Conservation (phyloP, 129 eudicot genomes). For the sunflower (Helianthus annuus) region DNA sequence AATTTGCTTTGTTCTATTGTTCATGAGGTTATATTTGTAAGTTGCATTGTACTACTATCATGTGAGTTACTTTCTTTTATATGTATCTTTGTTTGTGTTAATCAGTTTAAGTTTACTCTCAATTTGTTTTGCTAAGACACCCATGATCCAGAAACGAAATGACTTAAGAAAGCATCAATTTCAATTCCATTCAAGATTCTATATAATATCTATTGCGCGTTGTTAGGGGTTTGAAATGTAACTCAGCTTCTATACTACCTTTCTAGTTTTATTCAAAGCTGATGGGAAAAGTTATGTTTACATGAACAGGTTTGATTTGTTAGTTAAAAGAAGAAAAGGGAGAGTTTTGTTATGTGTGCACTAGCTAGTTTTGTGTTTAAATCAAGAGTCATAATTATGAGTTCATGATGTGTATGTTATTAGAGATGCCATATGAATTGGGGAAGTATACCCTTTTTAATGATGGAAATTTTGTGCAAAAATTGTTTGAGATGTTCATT, state of each 20-base stretch:
- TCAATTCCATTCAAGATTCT: slow-evolving; percentile 19
- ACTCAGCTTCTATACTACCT: slow-evolving; percentile 3
- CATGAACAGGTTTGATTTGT: not conserved
- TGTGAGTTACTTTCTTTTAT: slow-evolving; percentile 20
- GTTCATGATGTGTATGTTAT: slow-evolving; percentile 20
- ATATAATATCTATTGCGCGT: not conserved
- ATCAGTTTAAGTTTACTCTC: slow-evolving; percentile 2
- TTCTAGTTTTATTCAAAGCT: not conserved
- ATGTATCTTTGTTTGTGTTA: slow-evolving; percentile 19
- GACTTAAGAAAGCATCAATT: not conserved
- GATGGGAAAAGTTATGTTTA: not conserved
- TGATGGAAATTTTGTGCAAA: slow-evolving; percentile 26
- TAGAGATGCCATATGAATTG: slow-evolving; percentile 6
- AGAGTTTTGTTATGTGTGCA: not conserved
- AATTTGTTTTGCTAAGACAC: not conserved
- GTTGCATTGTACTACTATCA: slow-evolving; percentile 23
- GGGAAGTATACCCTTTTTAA: slow-evolving; percentile 36
- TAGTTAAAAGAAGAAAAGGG: not conserved
- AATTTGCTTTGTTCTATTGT: slow-evolving; percentile 16
- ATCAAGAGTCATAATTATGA: slow-evolving; percentile 8
- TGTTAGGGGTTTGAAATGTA: slow-evolving; percentile 11
- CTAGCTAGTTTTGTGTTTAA: not conserved
- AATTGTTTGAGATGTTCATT: slow-evolving; percentile 20
- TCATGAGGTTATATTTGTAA: slow-evolving; percentile 31
- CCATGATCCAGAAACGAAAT: not conserved